Base-by-base conservation (phyloP, 2,329 filamentous ascomycete species). In the Didymosphaeria variabile region DNA sequence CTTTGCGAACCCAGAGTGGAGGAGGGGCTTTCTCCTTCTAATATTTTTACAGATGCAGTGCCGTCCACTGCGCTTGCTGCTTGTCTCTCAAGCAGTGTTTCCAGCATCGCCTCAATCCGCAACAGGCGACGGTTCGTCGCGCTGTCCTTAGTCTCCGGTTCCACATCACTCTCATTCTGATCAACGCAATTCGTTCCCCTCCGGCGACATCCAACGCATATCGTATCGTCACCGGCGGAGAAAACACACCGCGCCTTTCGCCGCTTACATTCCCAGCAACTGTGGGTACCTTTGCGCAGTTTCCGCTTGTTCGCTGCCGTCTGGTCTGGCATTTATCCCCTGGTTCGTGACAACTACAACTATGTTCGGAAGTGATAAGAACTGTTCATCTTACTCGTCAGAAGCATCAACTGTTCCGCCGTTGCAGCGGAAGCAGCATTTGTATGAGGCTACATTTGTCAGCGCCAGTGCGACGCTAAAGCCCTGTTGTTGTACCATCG, bases 251-350 rank as follows among this genome's bases (percentile, higher is more conserved):
- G 58, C 3, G 71, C 58, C 34, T 74, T 75, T 26, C 72, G 63
- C 40, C 67, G 65, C 59, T 70, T 76, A 70, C 77, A 79, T 63
- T 77, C 77, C 65, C 77, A 79, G 62, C 77, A 79, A 54, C 73
- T 78, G 58, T 74, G 75, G 8, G 77, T 79, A 12, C 77, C 77
- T 59, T 78, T 79, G n/a, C 76, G 67, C 64, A 78, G 72, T 58
- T 73, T 78, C 63, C 74, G 71, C 51, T 61, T 46, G 26, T 67
- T 69, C 1, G 21, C 34, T 31, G 17, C 10, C 34, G 29, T 42
- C 1, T 44, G 36, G 2, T 44, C 47, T 8, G 19, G 10, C 34
- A 23, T 42, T 17, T 49, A 9, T 32, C 4, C 12, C 6, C 12
- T 31, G 32, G 4, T 8, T 29, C 15, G 26, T 23, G 26, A 15